Conservation (phyloP, 495 filamentous ascomycete species). For the Bombardia bombarda region DNA sequence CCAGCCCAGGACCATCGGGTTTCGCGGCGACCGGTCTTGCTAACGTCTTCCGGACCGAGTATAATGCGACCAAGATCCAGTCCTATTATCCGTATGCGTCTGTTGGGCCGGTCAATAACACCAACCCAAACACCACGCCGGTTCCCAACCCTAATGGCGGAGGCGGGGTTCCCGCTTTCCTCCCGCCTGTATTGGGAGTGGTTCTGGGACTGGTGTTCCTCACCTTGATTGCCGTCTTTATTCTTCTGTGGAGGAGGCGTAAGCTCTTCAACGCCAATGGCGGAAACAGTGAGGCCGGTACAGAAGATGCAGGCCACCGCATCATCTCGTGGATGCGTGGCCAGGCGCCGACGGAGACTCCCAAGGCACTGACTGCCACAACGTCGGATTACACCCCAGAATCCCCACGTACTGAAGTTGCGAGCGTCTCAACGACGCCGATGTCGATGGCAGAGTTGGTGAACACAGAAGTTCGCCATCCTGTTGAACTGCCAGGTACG, state of each 20-base stretch:
- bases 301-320: slow-evolving; percentile 32
- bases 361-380: slow-evolving; percentile 40
- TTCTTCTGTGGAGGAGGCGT: slow-evolving; percentile 49
- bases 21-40: slow-evolving; percentile 46
- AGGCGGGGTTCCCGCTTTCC: slow-evolving; percentile 48
- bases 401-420: too few species aligned
- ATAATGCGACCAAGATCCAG: slow-evolving; percentile 46
- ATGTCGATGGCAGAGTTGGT: slow-evolving; percentile 29
- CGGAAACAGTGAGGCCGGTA: slow-evolving; percentile 32
- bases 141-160: slow-evolving; percentile 7
- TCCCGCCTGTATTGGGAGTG: slow-evolving; percentile 59
- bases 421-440: too few species aligned
- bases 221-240: slow-evolving; percentile 39
- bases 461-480: slow-evolving; percentile 20
- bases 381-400: slow-evolving; percentile 35
- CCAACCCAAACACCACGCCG: slow-evolving; percentile 18
- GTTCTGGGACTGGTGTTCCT: slow-evolving; percentile 56
- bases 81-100: slow-evolving; percentile 54
- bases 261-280: slow-evolving; percentile 26
- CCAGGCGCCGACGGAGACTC: slow-evolving; percentile 21
- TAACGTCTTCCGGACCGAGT: slow-evolving; percentile 46
- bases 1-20: slow-evolving; percentile 32
- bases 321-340: slow-evolving; percentile 39
- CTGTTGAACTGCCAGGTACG: slow-evolving; percentile 39
- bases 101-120: slow-evolving; percentile 21